Base-by-base conservation (phyloP, 495 filamentous ascomycete species). In the Alectoria sarmentosa region DNA sequence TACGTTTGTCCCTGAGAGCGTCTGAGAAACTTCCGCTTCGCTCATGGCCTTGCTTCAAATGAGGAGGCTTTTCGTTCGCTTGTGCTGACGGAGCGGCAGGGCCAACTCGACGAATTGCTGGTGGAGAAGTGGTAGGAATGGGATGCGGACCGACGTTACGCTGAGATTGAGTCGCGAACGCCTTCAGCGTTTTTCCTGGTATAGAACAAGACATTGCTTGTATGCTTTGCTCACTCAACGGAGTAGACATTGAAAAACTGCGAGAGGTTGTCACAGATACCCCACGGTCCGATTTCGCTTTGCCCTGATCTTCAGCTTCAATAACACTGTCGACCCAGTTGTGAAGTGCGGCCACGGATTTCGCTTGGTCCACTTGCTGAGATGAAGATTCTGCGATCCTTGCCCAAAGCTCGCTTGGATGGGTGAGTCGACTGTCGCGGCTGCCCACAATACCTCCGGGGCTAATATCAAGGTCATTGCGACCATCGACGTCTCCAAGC, bases 131-230 rank as follows among this genome's bases (percentile, higher is more conserved):
- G 11, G 81, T 76, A 42, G 83, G 80, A 15, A 84, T 85, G 5
- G 88, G 88, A 67, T 90, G 88, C 8, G 87, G 86, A 36, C 77
- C 80, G n/a, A 82, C 77, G 26, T 76, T 68, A 37, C 76, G 77
- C 41, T 75, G 75, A 37, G 72, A 66, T 57, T 72, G 75, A 64
- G 72, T 72, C 65, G 67, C 82, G 48, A 68, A 77, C 67, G 67
- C 77, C 69, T 81, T 84, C 23, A 80, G 71, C 2, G 75, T 80
- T 73, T 83, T 88, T 4, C 84, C 84, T 42, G 91, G 92, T 65
- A 95, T 83, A 52, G 92, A 93, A 73, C 92, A 96, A 4, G 91
- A 96, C 0, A 90, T 77, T 37, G 87, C 88, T 69, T 90, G 80
- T 57, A 84, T 70, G 64, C 84, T 87, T 54, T 79, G 76, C 38